Evolutionary conservation across 208 protist species (phyloP).

Genomic region (Jaenimonas drosophilae): DNA sequence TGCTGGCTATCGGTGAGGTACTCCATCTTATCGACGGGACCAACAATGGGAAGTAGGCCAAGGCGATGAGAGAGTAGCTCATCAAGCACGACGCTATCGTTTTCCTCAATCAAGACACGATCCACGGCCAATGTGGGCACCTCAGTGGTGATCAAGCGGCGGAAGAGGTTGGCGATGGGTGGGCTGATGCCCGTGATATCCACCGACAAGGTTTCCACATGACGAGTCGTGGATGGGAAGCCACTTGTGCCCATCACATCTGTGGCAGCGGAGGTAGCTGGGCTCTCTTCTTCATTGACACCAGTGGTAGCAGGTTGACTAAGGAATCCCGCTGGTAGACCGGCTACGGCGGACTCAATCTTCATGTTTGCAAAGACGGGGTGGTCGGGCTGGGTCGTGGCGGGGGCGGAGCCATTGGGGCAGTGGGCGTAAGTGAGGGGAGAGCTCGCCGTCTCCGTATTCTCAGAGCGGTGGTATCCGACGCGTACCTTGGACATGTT

Average conservation of each 20-base stretch:
- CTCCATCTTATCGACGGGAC: slow-evolving; percentile 88
- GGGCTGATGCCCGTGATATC: slow-evolving; percentile 71
- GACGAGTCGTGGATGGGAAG: slow-evolving; percentile 47
- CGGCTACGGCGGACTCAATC: slow-evolving; percentile 45
- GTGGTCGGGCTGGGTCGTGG: slow-evolving; percentile 43
- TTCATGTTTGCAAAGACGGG: slow-evolving; percentile 68
- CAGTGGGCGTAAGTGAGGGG: slow-evolving; percentile 60
- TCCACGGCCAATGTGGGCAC: slow-evolving; percentile 98
- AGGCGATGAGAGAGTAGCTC: slow-evolving; percentile 96
- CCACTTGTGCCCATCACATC: slow-evolving; percentile 1
- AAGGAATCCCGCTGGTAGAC: slow-evolving; percentile 24
- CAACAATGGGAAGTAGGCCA: slow-evolving; percentile 96
- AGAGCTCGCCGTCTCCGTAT: slow-evolving; percentile 79
- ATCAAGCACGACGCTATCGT: slow-evolving; percentile 97
- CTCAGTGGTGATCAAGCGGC: slow-evolving; percentile 95
- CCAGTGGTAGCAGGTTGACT: background rate
- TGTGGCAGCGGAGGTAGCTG: slow-evolving; percentile 3
- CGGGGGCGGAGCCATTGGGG: slow-evolving; percentile 15
- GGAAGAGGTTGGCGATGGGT: slow-evolving; percentile 96
- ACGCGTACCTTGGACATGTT: slow-evolving; percentile 54
- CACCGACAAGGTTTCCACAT: slow-evolving; percentile 74
- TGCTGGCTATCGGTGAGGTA: slow-evolving; percentile 61
- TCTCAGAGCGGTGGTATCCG: slow-evolving; percentile 59
- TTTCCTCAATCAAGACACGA: slow-evolving; percentile 94
- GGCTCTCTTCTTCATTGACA: too few relatives aligned